Evolutionary conservation across 2,329 filamentous ascomycete genomes (phyloP).

Genomic region (Aureobasidium mangrovei): DNA sequence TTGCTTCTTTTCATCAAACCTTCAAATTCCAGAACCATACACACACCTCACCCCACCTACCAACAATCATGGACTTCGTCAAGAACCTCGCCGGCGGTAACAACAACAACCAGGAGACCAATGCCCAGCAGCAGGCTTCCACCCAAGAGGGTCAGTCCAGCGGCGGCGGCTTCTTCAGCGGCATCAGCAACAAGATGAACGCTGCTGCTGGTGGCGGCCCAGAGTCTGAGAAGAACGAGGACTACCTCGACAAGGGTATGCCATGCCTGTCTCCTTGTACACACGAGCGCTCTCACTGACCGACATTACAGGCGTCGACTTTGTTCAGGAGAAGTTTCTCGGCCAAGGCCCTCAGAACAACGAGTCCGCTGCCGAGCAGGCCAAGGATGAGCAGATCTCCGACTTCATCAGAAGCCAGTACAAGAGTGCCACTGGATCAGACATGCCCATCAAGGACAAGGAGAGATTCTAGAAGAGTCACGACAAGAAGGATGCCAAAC

Average conservation of each 20-base stretch:
- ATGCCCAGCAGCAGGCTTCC: conserved; percentile 22
- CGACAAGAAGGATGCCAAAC: background rate
- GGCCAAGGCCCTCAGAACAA: conserved; percentile 63
- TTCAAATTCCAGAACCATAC: background rate
- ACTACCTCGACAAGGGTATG: conserved; percentile 70
- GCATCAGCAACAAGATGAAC: conserved; percentile 64
- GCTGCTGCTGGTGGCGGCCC: conserved; percentile 60
- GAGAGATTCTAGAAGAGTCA: conserved; percentile 24
- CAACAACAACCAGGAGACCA: conserved; percentile 17
- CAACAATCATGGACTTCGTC: conserved; percentile 38
- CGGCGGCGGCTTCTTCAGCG: conserved; percentile 44
- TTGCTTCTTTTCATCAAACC: background rate
- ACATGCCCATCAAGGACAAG: conserved; percentile 65
- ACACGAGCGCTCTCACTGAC: background rate
- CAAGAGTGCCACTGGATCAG: conserved; percentile 58
- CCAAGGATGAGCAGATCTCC: conserved; percentile 70
- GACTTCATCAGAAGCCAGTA: conserved; percentile 62
- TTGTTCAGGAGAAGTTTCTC: conserved; percentile 66
- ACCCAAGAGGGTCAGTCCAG: conserved; percentile 24
- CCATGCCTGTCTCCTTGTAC: background rate
- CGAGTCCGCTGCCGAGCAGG: conserved; percentile 61
- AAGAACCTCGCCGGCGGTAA: conserved; percentile 36
- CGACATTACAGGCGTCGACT: conserved; percentile 56
- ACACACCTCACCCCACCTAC: background rate
- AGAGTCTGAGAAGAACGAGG: conserved; percentile 73